Base-by-base conservation (phyloP, 1,284 basidiomycete species). In the Cutaneotrichosporon mucoides region DNA sequence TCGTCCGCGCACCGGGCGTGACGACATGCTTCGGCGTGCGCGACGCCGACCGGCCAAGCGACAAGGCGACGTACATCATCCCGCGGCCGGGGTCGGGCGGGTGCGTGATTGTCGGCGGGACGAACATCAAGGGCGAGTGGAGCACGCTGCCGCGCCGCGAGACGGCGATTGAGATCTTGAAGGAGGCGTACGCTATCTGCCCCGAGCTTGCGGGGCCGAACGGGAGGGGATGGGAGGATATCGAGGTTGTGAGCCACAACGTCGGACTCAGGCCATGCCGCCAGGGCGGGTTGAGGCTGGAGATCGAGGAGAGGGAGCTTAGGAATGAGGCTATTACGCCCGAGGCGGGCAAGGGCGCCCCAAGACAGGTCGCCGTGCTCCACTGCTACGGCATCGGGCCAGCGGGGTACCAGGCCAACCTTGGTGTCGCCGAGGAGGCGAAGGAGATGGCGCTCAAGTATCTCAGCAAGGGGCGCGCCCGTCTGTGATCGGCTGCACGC, bases 211-310 rank as follows among this genome's bases (percentile, higher is more conserved):
- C 72, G 58, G 68, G 58, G 16, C 24, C 24, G 24, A 61, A 68
- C 47, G 73, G 57, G 41, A 62, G 44, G 52, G 53, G 59, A 13
- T 74, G 73, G 72, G 45, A 55, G 35, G 76, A 76, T 16, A 79
- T 80, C 49, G 81, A 81, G 55, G 77, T 87, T 36, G 69, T 85
- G 40, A 73, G 74, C 11, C 84, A 86, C 71, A 85, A 84, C 63
- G 85, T 86, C 57, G 89, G 88, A 0, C 76, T 90, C 37, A 79
- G 89, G 6, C 89, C 89, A 1, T 84, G 79, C 1, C 79, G 89
- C 53, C 81, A 80, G 36, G 85, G 84, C 16, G 88, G 88, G 0
- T 78, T 88, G 5, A 79, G 88, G 42, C 77, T 90, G 12, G 88
- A 90, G 63, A 72, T 82, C 7, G 84, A 86, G 64, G 81, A 76